Conservation (phyloP, 176 grass and related monocot genomes). For the Oryza glumipatula region DNA sequence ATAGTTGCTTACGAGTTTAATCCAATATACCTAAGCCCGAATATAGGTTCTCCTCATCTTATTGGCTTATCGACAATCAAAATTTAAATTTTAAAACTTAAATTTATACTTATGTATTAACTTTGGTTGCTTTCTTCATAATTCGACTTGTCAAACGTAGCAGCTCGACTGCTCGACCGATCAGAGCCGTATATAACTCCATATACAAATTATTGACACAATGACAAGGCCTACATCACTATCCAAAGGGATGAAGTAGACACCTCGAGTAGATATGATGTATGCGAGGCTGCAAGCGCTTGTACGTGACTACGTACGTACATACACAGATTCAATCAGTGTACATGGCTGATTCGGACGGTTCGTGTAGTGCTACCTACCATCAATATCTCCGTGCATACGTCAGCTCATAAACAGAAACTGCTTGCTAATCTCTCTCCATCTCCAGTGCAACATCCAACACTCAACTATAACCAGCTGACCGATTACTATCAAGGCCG, state of each 20-base stretch:
- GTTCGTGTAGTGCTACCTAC: not conserved
- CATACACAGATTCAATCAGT: not conserved
- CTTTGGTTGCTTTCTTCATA: too few species aligned
- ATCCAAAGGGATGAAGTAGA: not conserved
- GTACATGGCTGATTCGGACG: not conserved
- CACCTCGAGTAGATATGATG: not conserved
- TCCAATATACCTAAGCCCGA: too few species aligned
- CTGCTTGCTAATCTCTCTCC: too few species aligned
- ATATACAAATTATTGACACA: not conserved
- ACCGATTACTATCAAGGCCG: not conserved
- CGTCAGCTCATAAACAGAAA: not conserved
- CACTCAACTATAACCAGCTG: not conserved
- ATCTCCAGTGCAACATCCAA: not conserved
- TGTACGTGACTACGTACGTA: not conserved
- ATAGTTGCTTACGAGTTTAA: too few species aligned
- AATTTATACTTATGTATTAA: too few species aligned
- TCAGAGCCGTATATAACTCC: not conserved
- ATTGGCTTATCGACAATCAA: too few species aligned
- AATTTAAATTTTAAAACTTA: too few species aligned
- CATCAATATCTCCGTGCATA: not conserved
- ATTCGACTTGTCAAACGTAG: too few species aligned
- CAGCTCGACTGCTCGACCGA: too few species aligned
- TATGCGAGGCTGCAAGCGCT: not conserved
- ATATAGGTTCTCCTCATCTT: too few species aligned
- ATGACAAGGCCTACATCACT: not conserved